Evolutionary conservation across 768 basidiomycete genomes (phyloP), one percentile per base, ranked within the genome.

Genomic region (Lepiota subincarnata): DNA sequence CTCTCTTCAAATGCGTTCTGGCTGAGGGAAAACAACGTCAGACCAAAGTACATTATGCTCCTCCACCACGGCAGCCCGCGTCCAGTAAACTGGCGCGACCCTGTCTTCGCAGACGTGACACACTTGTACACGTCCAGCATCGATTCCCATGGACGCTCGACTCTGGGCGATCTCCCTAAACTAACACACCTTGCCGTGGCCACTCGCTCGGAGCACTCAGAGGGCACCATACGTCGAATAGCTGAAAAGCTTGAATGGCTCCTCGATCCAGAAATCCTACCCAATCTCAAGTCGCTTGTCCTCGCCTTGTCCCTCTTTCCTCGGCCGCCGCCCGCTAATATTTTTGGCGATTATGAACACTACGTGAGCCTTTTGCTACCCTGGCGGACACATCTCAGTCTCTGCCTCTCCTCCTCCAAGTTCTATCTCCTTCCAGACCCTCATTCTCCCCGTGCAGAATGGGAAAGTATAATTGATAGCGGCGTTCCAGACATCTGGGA

Each of bases 171-270:
- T 56, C 60, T 71, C 13, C 65, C 68, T 0, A 47, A 50, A 18
- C 60, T 73, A 3, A 72, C 68, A 1, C 70, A 72, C 45, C 64
- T 73, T 4, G 68, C 68, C 14, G 66, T 69, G 2, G 62, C 65
- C 48, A 66, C 70, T 6, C 68, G 66, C 19, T 31, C 61, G 2
- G 56, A 65, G 19, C 57, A 67, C 18, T 52, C 61, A 2, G 59
- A 53, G 18, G 45, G 48, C 39, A 47, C 39, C 2, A 54, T 54
- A 7, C 46, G 45, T 11, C 34, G 18, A 26, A 54, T 54, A 19
- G 37, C 46, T n/a, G 43, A 22, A 11, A 48, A 48, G 16, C 28
- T 54, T 3, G 53, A 54, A 22, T 54, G 53, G 53, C 38, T 54
- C 1, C 44, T 54, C 5, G 39, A 54, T 19, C 18, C 16, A 14